phyloP scores from a whole-genome alignment of 139 green algal genomes.

The Chlamydomonas sphaeroides region DNA sequence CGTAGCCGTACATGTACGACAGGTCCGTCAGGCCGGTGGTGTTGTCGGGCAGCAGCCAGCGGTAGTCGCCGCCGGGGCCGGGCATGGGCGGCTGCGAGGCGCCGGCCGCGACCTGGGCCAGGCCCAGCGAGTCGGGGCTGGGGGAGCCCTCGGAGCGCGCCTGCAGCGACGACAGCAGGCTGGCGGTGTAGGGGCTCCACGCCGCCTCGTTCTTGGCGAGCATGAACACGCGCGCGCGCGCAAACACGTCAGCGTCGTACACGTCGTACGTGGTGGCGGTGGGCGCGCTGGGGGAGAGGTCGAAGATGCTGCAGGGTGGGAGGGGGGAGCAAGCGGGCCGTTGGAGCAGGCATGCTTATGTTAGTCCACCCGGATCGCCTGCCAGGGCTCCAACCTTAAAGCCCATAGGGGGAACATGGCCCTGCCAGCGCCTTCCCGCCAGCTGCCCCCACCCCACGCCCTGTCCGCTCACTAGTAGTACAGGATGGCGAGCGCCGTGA shows the following conservation, averaged over 20 bases:
- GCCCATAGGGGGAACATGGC: too few relatives aligned
- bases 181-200: constrained; percentile 35
- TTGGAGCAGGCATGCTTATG: too few relatives aligned
- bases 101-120: not conserved
- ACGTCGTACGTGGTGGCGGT: constrained; percentile 43
- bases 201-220: constrained; percentile 11
- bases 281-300: constrained; percentile 36
- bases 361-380: too few relatives aligned
- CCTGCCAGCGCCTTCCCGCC: too few relatives aligned
- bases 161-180: not conserved
- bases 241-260: constrained; percentile 39
- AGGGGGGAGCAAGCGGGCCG: too few relatives aligned
- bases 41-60: constrained; percentile 49
- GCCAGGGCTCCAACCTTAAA: too few relatives aligned
- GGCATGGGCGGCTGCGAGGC: constrained; percentile 28
- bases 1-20: constrained; percentile 19
- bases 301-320: too few relatives aligned
- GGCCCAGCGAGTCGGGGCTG: not conserved
- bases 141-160: not conserved
- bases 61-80: constrained; percentile 31
- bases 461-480: too few relatives aligned
- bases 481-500: constrained; percentile 15
- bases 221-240: constrained; percentile 45
- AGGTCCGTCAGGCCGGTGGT: not conserved
- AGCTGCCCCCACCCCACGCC: too few relatives aligned